Percentiles rank a stretch among this genome's conserved stretches.
These are phyloP conservation scores for Rhodosorus marinus DNA, from an alignment of 23 red algal genomes.

Conservation along the genomic window DNA sequence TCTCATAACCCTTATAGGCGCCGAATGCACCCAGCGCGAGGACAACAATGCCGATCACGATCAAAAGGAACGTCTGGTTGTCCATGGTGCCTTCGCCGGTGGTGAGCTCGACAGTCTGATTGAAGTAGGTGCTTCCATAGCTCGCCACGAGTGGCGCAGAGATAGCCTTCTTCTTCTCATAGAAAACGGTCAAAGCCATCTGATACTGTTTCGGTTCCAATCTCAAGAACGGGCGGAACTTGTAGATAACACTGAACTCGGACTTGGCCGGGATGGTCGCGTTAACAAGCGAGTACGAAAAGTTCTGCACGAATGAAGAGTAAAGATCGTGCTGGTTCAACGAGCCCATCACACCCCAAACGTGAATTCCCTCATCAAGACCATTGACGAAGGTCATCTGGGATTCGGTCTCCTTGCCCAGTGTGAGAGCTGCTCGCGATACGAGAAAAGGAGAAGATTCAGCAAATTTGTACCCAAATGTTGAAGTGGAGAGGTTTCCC, in stretches of 20 bases:
- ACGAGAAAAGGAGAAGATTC: neutral
- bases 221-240: conserved; percentile 31
- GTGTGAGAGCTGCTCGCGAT: conserved; percentile 1
- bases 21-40: too few species aligned
- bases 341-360: conserved; percentile 41
- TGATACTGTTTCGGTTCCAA: conserved; percentile 30
- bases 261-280: conserved; percentile 12
- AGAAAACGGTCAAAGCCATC: conserved; percentile 51
- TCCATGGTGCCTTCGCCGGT: conserved; percentile 16
- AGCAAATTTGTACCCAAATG: conserved; percentile 8
- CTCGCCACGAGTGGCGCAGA: conserved; percentile 13
- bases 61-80: neutral
- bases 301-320: conserved; percentile 38
- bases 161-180: conserved; percentile 8
- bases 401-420: conserved; percentile 16
- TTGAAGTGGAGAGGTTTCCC: conserved; percentile 13
- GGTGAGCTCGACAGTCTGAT: conserved; percentile 21
- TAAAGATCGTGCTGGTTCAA: conserved; percentile 30
- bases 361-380: conserved; percentile 9
- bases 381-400: conserved; percentile 25
- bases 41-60: conserved; percentile 5
- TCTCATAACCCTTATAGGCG: too few species aligned
- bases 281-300: conserved; percentile 26
- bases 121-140: conserved; percentile 51
- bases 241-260: conserved; percentile 29